Evolutionary conservation across 1,284 basidiomycete genomes (phyloP), one percentile per base, ranked within the genome.

Genomic region (Exsudoporus floridanus): DNA sequence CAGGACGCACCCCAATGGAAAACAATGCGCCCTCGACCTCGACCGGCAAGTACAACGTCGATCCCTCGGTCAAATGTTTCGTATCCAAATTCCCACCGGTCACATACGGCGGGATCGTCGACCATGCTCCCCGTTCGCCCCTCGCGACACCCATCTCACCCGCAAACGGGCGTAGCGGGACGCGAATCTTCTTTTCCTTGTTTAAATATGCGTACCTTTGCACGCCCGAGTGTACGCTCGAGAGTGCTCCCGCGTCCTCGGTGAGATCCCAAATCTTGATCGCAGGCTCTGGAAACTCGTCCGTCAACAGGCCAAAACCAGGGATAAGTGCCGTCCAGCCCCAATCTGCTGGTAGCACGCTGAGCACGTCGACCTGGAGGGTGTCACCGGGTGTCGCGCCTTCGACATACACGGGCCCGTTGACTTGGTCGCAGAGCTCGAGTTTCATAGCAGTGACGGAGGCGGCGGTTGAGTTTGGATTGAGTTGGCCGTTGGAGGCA

Each of bases 131-230:
- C 7, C 62, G 61, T 50, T 70, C 69, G 10, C 73, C 79, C n/a
- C 73, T 76, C n/a, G 78, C 83, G 12, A 84, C 77, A n/a, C 83
- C 81, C 79, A 85, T 83, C 67, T 84, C 82, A 0, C 83, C 82
- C 5, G 79, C 75, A 61, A 84, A 84, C 8, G 83, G 81, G 31
- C 72, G 63, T 16, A 83, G 53, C 4, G 79, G 80, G 23, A 81
- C 70, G 54, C 65, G 66, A 10, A 84, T 77, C 23, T 73, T 71
- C 50, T 73, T 77, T 38, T 60, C 69, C 56, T 76, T 70, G 59
- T 81, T 75, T 58, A 82, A 78, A 70, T 74, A 80, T 19, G 79
- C 73, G 49, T 70, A 76, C 19, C 21, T 12, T 57, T 49, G 3
- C n/a, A 8, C n/a, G 16, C 5, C 23, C 18, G 72, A 66, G 14